These are phyloP conservation scores for Dactylellina cionopaga DNA, from an alignment of 2,329 filamentous ascomycete species.

Conservation along the genomic window DNA sequence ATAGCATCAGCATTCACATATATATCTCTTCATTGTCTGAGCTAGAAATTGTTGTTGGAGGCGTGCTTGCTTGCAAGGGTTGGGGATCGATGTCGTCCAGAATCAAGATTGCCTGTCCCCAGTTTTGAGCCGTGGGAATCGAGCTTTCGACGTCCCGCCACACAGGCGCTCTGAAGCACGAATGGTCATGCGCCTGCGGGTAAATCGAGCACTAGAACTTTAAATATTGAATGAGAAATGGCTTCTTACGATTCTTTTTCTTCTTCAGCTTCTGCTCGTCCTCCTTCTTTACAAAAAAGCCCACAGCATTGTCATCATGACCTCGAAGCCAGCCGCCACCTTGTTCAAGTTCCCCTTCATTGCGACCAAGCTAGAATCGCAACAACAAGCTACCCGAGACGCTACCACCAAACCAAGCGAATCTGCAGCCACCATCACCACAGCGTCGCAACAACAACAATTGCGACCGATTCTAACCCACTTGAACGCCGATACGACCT, in stretches of 20 bases:
- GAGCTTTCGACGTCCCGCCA: not conserved
- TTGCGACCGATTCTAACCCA: conserved; percentile 69
- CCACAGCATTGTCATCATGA: not conserved
- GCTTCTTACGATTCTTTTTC: not conserved
- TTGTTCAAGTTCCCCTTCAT: conserved; percentile 26
- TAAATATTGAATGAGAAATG: not conserved
- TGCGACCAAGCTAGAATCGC: not conserved
- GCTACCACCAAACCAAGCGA: conserved; percentile 38
- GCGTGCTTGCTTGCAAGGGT: not conserved
- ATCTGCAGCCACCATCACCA: conserved; percentile 25
- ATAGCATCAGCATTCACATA: no score
- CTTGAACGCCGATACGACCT: conserved; percentile 74
- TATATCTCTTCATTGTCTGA: no score
- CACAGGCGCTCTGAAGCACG: not conserved
- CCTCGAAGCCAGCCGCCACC: not conserved
- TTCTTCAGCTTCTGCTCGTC: not conserved
- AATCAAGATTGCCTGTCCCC: no score
- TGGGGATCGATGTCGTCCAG: conserved; percentile 24
- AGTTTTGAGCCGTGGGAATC: conserved; percentile 3
- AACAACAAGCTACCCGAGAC: not conserved
- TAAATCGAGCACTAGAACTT: not conserved
- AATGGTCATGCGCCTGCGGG: conserved; percentile 10
- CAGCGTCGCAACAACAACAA: conserved; percentile 52
- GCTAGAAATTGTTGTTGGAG: no score
- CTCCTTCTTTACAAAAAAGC: not conserved